Evolutionary conservation across 495 filamentous ascomycete genomes (phyloP), one percentile per base, ranked within the genome.

Genomic region (Hypoxylon intermedium): DNA sequence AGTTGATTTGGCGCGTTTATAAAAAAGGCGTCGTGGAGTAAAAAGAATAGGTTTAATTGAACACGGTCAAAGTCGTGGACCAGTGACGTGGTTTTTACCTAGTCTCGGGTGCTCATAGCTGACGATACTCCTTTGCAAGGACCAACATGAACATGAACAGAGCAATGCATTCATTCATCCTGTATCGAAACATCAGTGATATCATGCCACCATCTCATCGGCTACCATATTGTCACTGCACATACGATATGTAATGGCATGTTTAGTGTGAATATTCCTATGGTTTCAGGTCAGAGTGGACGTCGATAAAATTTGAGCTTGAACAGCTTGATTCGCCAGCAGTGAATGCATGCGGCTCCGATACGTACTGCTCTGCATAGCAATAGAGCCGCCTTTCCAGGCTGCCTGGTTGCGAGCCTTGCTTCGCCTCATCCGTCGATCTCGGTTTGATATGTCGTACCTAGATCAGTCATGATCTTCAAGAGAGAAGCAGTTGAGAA

Each of bases 371-470:
- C 24, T 24, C 11, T 46, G 61, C 56, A 54, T 57, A 26, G 38
- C 38, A 45, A 59, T 21, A 45, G 48, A 51, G 49, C 53, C 28
- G 54, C 44, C 26, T 57, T 48, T 3, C 31, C 34, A 33, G 31
- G 20, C 28, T 43, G n/a, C n/a, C n/a, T n/a, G n/a, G n/a, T n/a
- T 30, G 20, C 19, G 13, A 40, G 40, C n/a, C 36, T 30, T 12
- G 16, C 60, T 50, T 54, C 45, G 65, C 65, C 60, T 61, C 65
- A 65, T 44, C 60, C 42, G 52, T 54, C 44, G 55, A 65, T 68
- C 53, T 65, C 52, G 16, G 34, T 1, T 37, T 43, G 11, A 48
- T 20, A 37, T 55, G 18, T 47, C 19, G 38, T 41, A 38, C 26
- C 26, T 23, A 37, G 23, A 56, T 41, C 36, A 43, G 16, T n/a